phyloP scores from a whole-genome alignment of 129 eudicot species.

The Flaveria brownii region DNA sequence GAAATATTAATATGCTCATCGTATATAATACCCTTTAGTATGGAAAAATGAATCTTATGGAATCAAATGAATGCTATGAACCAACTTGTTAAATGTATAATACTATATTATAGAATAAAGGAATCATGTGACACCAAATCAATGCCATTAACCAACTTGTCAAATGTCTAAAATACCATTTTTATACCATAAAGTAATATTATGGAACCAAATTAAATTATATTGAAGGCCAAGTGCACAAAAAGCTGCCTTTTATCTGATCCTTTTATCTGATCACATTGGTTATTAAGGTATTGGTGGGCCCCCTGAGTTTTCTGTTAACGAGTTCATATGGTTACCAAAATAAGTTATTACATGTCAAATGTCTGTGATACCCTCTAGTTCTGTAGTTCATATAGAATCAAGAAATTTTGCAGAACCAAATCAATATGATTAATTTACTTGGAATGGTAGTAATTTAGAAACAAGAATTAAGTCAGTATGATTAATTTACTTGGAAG shows the following conservation, averaged over 20 bases:
- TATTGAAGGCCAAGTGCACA: no score
- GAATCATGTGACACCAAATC: slow-evolving; percentile 2
- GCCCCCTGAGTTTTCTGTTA: no score
- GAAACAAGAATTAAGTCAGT: not conserved
- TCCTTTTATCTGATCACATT: no score
- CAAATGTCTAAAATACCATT: not conserved
- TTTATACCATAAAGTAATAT: not conserved
- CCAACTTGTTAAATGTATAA: not conserved
- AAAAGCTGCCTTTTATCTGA: no score
- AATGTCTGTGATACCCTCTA: not conserved
- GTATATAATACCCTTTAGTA: not conserved
- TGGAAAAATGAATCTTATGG: not conserved
- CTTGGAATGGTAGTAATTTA: not conserved
- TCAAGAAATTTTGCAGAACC: not conserved
- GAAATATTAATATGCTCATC: not conserved
- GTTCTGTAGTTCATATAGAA: not conserved
- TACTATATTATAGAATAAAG: not conserved
- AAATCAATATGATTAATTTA: not conserved
- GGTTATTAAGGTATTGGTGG: no score
- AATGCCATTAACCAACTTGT: not conserved
- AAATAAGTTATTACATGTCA: not conserved
- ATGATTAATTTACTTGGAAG: not conserved
- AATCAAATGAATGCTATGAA: not conserved
- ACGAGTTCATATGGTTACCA: no score
- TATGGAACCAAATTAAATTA: not conserved